phyloP scores from a whole-genome alignment of 768 basidiomycete genomes.

The Leccinum longicurvipes region DNA sequence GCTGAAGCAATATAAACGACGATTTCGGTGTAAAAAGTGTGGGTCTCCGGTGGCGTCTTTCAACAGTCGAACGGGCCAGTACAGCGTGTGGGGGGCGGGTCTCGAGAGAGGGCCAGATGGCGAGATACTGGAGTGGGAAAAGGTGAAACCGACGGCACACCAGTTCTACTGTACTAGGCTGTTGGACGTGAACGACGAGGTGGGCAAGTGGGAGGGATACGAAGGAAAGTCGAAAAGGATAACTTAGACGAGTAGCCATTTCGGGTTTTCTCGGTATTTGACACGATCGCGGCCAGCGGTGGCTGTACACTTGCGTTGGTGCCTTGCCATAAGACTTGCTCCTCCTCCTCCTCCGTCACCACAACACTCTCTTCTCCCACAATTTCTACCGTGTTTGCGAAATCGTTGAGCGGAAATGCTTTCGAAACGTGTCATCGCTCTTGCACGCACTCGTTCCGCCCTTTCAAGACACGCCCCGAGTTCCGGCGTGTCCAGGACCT shows the following conservation, averaged over 20 bases:
- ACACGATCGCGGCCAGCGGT: conserved; percentile 10
- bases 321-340: background rate
- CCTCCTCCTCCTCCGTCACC: background rate
- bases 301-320: conserved; percentile 12
- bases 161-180: conserved; percentile 65
- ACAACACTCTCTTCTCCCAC: background rate
- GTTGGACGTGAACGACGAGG: conserved; percentile 50
- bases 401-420: conserved; percentile 45
- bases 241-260: background rate
- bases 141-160: conserved; percentile 55
- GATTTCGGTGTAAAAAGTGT: conserved; percentile 61
- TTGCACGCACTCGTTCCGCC: conserved; percentile 59
- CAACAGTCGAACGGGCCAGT: conserved; percentile 45
- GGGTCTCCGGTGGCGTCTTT: conserved; percentile 52
- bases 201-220: conserved; percentile 70
- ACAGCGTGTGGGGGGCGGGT: conserved; percentile 58
- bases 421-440: conserved; percentile 63
- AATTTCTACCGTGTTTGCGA: background rate
- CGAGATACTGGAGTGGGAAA: conserved; percentile 49
- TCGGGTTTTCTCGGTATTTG: conserved; percentile 12
- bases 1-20: conserved; percentile 55
- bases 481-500: conserved; percentile 41
- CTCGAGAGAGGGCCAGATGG: conserved; percentile 53
- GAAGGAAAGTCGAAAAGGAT: conserved; percentile 43
- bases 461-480: conserved; percentile 34